A percentile compares a stretch with the other conserved stretches of the same genome.
Evolutionary conservation across 345 rosid species (phyloP).

Genomic region (Euphorbia pulcherrima): DNA sequence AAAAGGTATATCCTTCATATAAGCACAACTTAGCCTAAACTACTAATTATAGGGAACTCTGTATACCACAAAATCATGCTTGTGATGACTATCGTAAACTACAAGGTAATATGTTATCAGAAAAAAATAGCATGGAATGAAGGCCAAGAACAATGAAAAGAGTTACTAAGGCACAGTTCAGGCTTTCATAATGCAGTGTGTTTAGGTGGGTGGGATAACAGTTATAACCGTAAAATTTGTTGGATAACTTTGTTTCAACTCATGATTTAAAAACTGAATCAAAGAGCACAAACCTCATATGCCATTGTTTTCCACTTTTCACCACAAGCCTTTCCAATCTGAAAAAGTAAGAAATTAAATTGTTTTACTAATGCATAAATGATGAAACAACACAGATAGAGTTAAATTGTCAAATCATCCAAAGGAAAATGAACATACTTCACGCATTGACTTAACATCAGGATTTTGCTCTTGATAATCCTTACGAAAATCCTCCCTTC

Average conservation of each 20-base stretch:
- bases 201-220: neutral
- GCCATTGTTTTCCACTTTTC: constrained; percentile 92
- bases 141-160: neutral
- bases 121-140: neutral
- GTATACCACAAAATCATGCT: neutral
- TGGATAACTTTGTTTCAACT: neutral
- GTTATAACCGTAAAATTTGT: neutral
- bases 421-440: constrained; percentile 42
- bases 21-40: neutral
- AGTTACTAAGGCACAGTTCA: neutral
- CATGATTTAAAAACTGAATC: neutral
- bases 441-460: constrained; percentile 83
- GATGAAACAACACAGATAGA: constrained; percentile 1
- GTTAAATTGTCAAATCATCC: neutral
- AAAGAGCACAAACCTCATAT: constrained; percentile 54
- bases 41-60: neutral
- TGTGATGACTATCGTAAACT: neutral
- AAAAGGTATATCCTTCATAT: neutral
- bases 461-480: constrained; percentile 82
- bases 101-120: neutral
- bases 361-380: constrained; percentile 15
- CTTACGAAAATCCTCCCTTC: constrained; percentile 88
- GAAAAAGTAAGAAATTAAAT: constrained; percentile 11
- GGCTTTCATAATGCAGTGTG: neutral
- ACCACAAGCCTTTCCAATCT: constrained; percentile 97